These are phyloP conservation scores for Xylaria cubensis DNA, from an alignment of 495 filamentous ascomycete genomes.

Conservation along the genomic window DNA sequence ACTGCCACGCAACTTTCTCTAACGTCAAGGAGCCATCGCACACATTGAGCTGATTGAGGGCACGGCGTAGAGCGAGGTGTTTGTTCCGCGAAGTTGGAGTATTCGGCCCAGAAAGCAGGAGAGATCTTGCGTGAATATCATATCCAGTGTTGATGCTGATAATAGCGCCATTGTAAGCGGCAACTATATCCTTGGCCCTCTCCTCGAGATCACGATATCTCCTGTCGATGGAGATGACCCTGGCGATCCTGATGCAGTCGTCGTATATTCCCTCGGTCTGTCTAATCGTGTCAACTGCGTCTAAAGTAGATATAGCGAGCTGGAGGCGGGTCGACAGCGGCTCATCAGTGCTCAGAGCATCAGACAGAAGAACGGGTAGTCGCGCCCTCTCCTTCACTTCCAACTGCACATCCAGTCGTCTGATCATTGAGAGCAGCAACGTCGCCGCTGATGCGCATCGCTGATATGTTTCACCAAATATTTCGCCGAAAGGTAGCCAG, in stretches of 20 bases:
- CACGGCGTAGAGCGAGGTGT: conserved; percentile 6
- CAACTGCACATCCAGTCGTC: background rate
- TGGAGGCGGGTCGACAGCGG: background rate
- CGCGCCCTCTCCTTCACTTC: conserved; percentile 1
- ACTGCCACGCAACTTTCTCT: conserved; percentile 1
- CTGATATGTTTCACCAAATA: conserved; percentile 15
- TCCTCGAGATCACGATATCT: conserved; percentile 20
- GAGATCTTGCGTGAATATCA: conserved; percentile 1
- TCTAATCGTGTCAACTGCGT: background rate
- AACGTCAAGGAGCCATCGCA: background rate
- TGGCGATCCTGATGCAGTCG: conserved; percentile 8
- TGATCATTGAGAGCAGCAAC: background rate
- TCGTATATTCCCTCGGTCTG: background rate
- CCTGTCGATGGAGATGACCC: conserved; percentile 18
- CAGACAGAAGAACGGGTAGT: background rate
- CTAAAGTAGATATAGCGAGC: conserved; percentile 9
- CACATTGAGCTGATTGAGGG: conserved; percentile 4
- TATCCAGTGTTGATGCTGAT: conserved; percentile 18
- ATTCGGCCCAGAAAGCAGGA: background rate
- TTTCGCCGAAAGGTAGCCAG: conserved; percentile 29
- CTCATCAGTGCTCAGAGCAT: background rate
- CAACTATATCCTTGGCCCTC: background rate
- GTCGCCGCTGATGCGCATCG: background rate
- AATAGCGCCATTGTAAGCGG: conserved; percentile 6
- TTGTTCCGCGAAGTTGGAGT: background rate